phyloP scores from a whole-genome alignment of 2,329 filamentous ascomycete genomes.

The Elsinoe perseae region DNA sequence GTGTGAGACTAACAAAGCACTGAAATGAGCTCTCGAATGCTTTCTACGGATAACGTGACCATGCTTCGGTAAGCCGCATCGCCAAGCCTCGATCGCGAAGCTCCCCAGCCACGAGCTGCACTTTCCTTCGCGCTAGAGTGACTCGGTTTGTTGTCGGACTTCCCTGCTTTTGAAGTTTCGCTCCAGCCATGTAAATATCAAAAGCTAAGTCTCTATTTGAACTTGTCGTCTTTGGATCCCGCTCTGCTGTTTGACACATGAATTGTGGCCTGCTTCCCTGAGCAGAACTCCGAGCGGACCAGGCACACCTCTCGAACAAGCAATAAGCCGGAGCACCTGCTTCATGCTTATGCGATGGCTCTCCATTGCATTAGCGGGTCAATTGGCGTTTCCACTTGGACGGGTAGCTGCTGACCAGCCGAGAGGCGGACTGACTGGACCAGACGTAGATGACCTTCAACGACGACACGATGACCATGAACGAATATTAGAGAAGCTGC shows the following conservation, averaged over 20 bases:
- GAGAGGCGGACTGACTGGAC: not conserved
- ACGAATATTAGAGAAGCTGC: constrained; percentile 7
- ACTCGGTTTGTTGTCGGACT: constrained; percentile 1
- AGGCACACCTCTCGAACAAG: not conserved
- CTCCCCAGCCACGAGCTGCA: constrained; percentile 8
- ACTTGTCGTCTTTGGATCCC: not conserved
- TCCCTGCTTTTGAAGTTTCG: constrained; percentile 2
- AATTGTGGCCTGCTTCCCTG: not conserved
- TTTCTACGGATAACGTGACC: no score
- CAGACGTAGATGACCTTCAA: not conserved
- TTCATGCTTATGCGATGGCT: not conserved
- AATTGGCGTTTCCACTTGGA: not conserved
- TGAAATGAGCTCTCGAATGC: no score
- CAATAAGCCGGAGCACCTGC: not conserved
- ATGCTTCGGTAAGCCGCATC: no score
- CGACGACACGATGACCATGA: constrained; percentile 3
- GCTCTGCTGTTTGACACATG: no score
- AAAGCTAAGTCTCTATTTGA: constrained; percentile 4
- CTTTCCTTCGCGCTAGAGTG: constrained; percentile 10
- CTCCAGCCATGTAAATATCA: constrained; percentile 10
- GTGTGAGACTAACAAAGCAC: no score
- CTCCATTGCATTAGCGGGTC: not conserved
- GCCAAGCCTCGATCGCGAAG: not conserved
- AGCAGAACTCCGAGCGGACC: not conserved
- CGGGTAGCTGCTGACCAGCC: not conserved